Percentiles rank a stretch among this genome's conserved stretches.
These are phyloP conservation scores for Aspergillus conjunctus DNA, from an alignment of 495 filamentous ascomycete genomes.

Conservation along the genomic window DNA sequence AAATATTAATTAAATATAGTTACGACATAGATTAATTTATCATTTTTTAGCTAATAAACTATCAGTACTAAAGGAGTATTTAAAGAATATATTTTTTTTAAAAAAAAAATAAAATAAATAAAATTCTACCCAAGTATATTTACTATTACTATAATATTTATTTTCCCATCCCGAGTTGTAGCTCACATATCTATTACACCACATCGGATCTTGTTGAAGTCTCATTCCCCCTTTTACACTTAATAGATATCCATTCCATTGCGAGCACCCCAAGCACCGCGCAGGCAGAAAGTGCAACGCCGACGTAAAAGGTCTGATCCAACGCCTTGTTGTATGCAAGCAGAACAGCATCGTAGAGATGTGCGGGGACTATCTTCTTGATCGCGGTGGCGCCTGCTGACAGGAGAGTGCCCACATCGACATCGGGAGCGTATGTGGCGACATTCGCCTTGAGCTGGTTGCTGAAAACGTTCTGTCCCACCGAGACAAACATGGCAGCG, in stretches of 20 bases:
- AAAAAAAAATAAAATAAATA: too few relatives aligned
- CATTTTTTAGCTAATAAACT: too few relatives aligned
- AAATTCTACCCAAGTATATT: too few relatives aligned
- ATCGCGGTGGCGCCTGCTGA: constrained; percentile 64
- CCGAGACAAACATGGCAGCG: constrained; percentile 68
- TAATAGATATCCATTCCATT: constrained; percentile 71
- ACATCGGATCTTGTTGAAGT: too few relatives aligned
- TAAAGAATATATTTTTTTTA: too few relatives aligned
- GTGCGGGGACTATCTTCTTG: constrained; percentile 40
- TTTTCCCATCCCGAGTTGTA: too few relatives aligned
- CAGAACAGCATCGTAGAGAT: constrained; percentile 54
- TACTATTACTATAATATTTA: too few relatives aligned
- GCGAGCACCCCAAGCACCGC: constrained; percentile 56
- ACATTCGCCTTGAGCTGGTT: constrained; percentile 63
- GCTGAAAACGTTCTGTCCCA: constrained; percentile 71
- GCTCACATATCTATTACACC: too few relatives aligned
- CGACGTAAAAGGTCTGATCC: constrained; percentile 63
- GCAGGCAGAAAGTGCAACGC: constrained; percentile 56
- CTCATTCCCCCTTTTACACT: too few relatives aligned
- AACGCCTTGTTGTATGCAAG: constrained; percentile 70
- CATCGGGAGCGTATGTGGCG: constrained; percentile 41
- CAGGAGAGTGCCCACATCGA: constrained; percentile 52
- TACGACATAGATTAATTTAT: too few relatives aligned
- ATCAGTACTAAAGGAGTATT: too few relatives aligned
- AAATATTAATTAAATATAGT: too few relatives aligned